These are phyloP conservation scores for Microstegium vimineum DNA, from an alignment of 176 grass and related monocot species.

Conservation along the genomic window DNA sequence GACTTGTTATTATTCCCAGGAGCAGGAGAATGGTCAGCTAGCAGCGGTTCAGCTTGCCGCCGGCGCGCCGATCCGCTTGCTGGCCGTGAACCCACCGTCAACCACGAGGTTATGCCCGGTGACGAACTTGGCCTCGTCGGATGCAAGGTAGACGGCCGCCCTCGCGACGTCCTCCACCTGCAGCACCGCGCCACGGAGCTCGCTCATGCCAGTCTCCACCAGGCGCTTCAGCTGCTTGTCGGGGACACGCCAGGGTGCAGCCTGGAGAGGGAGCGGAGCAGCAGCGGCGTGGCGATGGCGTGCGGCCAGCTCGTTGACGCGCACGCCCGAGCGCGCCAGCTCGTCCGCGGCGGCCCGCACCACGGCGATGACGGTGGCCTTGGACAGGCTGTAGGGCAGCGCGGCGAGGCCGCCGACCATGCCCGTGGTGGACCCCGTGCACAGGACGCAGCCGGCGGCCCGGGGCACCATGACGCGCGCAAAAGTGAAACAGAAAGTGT, in stretches of 20 bases:
- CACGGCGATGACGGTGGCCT: slow-evolving; percentile 18
- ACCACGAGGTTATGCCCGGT: slow-evolving; percentile 40
- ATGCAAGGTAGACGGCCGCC: slow-evolving; percentile 50
- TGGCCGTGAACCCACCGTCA: slow-evolving; percentile 44
- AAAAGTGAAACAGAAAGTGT: too few species aligned
- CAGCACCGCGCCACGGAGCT: slow-evolving; percentile 27
- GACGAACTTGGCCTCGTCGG: slow-evolving; percentile 44
- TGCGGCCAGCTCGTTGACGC: slow-evolving; percentile 47
- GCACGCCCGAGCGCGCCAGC: slow-evolving; percentile 34
- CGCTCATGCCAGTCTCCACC: slow-evolving; percentile 34
- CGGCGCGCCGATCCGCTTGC: slow-evolving; percentile 23
- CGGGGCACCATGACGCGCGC: slow-evolving; percentile 70
- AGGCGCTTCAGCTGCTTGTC: slow-evolving; percentile 30
- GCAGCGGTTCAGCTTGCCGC: background rate
- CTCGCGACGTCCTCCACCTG: slow-evolving; percentile 42
- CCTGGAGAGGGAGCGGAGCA: slow-evolving; percentile 13
- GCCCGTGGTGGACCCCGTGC: slow-evolving; percentile 56
- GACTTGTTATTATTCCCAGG: background rate
- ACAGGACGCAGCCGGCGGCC: slow-evolving; percentile 54
- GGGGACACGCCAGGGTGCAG: slow-evolving; percentile 10
- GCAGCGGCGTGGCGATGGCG: slow-evolving; percentile 41
- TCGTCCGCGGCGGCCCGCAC: slow-evolving; percentile 26
- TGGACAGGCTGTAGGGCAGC: slow-evolving; percentile 39
- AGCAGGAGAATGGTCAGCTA: background rate
- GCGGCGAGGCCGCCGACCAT: slow-evolving; percentile 27